Base-by-base conservation (phyloP, 257 asterid species). In the Solanum medicagineum region DNA sequence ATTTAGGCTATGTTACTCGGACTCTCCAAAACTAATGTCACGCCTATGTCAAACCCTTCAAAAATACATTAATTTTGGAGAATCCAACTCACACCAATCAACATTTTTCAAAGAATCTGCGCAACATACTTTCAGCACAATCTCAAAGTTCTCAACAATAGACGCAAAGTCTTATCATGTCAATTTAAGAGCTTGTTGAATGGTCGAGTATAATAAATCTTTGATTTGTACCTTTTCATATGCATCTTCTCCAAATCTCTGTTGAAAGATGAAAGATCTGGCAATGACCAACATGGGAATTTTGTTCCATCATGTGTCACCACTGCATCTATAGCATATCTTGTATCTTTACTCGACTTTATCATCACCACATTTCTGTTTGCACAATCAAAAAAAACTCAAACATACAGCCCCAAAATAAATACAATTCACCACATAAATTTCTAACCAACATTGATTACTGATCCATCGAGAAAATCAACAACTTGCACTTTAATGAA, bases 271-370 rank as follows among this genome's bases (percentile, higher is more conserved):
- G 90, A 83, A 20, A 95, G 95, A 86, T 94, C 90, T 0, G 94
- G 86, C 89, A 92, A 54, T 6, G 97, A 86, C 95, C 93, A 92
- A 79, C 96, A 94, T 11, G 98, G 96, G 85, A 92, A 95, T 68
- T 89, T 91, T 10, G 89, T 90, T 7, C 97, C 98, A 45, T 95
- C 98, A 47, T 93, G 98, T 29, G 97, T 93, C 86, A 95, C 97
- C 42, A 93, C 97, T 8, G 93, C 90, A 88, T 93, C 97, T 10
- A 57, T 54, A 0, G 97, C 97, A 59, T 95, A 94, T 66, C 98
- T 93, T 53, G 86, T 90, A 57, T 95, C 98, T 88, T 90, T 95
- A 86, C 93, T 94, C n/a, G 99, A 94, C 89, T 95, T 95, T 65
- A 95, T 90, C 92, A 95, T 88, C 79, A 88, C 97, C 62, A 93